Conservation (phyloP, 768 basidiomycete genomes). For the Gloeophyllum trabeum region DNA sequence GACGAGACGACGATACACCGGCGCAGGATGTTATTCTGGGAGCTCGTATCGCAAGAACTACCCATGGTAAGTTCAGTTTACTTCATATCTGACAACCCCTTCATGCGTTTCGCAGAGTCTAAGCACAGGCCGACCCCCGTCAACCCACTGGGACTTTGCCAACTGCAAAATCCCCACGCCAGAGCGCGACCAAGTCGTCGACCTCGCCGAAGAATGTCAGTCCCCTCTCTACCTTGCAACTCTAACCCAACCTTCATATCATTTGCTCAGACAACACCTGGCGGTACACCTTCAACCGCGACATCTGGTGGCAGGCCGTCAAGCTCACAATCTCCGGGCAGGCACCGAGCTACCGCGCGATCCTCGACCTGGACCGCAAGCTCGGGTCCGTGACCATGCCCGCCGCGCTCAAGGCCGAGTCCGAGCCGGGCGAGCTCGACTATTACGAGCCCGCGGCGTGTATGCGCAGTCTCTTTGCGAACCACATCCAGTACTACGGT, state of each 20-base stretch:
- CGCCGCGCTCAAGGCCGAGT: neutral
- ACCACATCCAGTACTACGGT: no score
- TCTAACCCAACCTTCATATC: no score
- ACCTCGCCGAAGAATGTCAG: constrained; percentile 25
- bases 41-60: constrained; percentile 26
- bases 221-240: no score
- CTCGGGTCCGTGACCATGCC: neutral
- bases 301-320: constrained; percentile 28
- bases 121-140: constrained; percentile 20
- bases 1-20: constrained; percentile 24
- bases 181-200: constrained; percentile 32
- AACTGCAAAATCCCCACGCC: constrained; percentile 37
- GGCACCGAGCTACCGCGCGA: neutral
- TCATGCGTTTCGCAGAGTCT: constrained; percentile 8
- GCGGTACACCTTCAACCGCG: constrained; percentile 23
- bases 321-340: neutral
- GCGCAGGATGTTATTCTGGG: constrained; percentile 27
- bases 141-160: constrained; percentile 18
- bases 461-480: constrained; percentile 36
- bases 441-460: neutral
- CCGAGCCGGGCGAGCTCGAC: neutral
- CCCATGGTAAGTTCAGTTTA: constrained; percentile 23
- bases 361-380: neutral
- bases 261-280: constrained; percentile 28
- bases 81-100: constrained; percentile 3